Percentiles rank a stretch among this genome's conserved stretches.
Conservation (phyloP, 148 eudicot genomes). For the Amaranthus palmeri region DNA sequence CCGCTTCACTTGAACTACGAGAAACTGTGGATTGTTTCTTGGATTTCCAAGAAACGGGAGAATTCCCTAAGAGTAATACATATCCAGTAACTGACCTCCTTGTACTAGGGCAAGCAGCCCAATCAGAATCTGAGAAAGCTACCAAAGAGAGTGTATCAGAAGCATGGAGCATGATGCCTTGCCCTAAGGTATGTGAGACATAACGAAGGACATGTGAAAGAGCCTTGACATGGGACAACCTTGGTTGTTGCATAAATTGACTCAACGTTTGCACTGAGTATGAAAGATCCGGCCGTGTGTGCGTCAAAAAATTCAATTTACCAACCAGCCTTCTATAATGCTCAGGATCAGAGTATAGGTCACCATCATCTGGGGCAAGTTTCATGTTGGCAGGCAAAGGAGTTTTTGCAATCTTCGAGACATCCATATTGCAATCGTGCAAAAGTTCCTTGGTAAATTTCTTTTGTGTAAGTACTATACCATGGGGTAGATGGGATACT, state of each 20-base stretch:
- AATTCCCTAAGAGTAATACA: not conserved
- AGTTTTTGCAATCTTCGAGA: not conserved
- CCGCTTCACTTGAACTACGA: no score
- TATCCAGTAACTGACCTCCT: not conserved
- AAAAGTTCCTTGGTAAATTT: not conserved
- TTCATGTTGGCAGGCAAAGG: not conserved
- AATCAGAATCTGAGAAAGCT: not conserved
- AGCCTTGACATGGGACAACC: not conserved
- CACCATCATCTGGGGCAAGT: not conserved
- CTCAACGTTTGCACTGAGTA: not conserved
- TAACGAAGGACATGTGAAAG: not conserved
- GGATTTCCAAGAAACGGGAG: not conserved
- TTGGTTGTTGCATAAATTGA: constrained; percentile 9
- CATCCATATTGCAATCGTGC: not conserved
- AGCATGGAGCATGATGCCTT: not conserved
- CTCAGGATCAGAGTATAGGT: not conserved
- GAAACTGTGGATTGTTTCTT: not conserved
- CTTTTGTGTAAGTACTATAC: not conserved
- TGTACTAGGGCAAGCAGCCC: not conserved
- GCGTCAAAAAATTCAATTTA: not conserved
- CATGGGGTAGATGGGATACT: not conserved
- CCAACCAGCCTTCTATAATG: not conserved
- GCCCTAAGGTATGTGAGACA: not conserved
- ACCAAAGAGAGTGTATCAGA: not conserved
- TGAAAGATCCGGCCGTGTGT: not conserved